Base-by-base conservation (phyloP, 768 basidiomycete species). In the Symmetrospora coprosmae region DNA sequence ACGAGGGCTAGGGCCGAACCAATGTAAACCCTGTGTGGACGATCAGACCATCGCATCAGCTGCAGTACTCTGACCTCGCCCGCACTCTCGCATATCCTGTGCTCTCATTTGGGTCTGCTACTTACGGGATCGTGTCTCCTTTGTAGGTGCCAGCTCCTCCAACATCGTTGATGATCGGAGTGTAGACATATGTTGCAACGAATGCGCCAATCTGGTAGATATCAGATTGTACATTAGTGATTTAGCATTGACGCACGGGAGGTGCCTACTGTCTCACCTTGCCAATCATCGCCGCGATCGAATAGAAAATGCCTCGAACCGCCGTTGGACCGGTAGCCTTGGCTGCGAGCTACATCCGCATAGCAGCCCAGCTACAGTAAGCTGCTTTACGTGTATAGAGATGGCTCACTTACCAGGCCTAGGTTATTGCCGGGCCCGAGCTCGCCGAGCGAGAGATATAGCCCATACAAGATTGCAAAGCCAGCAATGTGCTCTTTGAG, bases 391-490 rank as follows among this genome's bases (percentile, higher is more conserved):
- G n/a, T 46, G 8, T 21, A 19, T 13, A 58, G n/a, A 19, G 27
- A 30, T 7, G 7, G 33, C 9, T 11, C 21, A 4, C 49, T 33
- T 30, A 50, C 49, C 49, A 6, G 55, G 64, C 87, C 88, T 45
- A 88, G 76, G 64, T 81, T 83, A 73, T 91, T 88, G 37, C 89
- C 89, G 5, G 89, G 87, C 30, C 86, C 87, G 27, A 88, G 74
- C 74, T 92, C 90, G 46, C 90, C 91, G 56, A 89, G 83, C 68
- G 80, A 82, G 67, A 91, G 70, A 79, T 94, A 94, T 48, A 94
- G 80, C 14, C 90, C 91, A 67, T 94, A 92, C 7, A 94, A 75
- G 33, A 91, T 81, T 4, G 71, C 69, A 55, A 75, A 89, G 6
- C 76, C 86, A n/a, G 73, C 85, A 50, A 87, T 77, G 63, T 86